Base-by-base conservation (phyloP, 1,284 basidiomycete genomes). In the Schizopora paradoxa region DNA sequence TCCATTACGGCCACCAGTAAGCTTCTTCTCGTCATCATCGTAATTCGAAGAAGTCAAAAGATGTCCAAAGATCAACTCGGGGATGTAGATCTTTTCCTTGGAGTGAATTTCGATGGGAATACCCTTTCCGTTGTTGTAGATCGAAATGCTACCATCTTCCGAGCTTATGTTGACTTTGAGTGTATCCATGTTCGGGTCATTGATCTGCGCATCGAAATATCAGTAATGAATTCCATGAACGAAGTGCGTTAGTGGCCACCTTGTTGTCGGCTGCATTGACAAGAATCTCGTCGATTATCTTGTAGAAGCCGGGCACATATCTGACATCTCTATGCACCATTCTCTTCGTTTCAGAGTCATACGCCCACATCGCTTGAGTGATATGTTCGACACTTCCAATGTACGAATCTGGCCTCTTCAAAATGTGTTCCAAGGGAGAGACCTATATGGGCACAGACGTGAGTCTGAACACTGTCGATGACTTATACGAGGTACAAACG, bases 201-300 rank as follows among this genome's bases (percentile, higher is more conserved):
- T 94, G 61, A 94, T 88, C 92, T 95, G 49, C 27, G 21, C 23
- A 40, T 26, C 19, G n/a, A 23, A 47, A 42, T 8, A 34, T 44
- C 33, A 14, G 40, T 22, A 6, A 49, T 33, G 29, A 43, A 29
- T 16, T 26, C 45, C 13, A 26, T 21, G 37, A 16, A 58, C 61
- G 43, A n/a, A n/a, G n/a, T n/a, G n/a, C n/a, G n/a, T n/a, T 11
- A 4, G 6, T 5, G 38, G 63, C 27, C 53, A 89, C 95, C 82
- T 99, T 99, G 71, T 99, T 97, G 65, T 99, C 96, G 5, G 96
- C 96, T 14, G 96, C 96, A 63, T 99, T 99, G 58, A 99, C 96
- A 5, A 99, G 75, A 59, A 99, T 99, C 69, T 99, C 96, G 61
- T 99, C 96, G 36, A 99, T 87, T 61, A 99, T 99, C 75, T 99